Conservation (phyloP, 352 stramenopile genomes). For the Phytophthora pistaciae region DNA sequence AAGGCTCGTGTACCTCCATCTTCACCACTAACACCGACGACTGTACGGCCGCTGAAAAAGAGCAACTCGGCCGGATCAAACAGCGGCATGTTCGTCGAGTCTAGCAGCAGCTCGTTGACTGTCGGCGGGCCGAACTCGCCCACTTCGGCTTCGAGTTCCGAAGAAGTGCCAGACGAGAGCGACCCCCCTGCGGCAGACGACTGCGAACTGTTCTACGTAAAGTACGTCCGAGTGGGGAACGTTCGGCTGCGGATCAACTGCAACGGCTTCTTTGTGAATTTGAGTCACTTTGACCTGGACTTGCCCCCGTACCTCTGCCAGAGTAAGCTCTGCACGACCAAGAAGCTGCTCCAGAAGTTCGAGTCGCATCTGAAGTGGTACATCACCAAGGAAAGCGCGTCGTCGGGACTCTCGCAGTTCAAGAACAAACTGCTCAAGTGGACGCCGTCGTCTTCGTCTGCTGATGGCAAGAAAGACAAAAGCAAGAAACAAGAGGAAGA, state of each 20-base stretch:
- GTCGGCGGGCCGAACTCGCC: constrained; percentile 22
- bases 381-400: constrained; percentile 84
- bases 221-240: constrained; percentile 86
- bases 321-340: constrained; percentile 83
- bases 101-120: constrained; percentile 9
- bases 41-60: constrained; percentile 23
- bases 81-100: constrained; percentile 24
- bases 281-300: constrained; percentile 84
- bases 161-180: constrained; percentile 51
- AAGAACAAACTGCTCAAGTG: constrained; percentile 90
- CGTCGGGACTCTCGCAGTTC: constrained; percentile 84
- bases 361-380: constrained; percentile 87
- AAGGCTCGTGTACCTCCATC: constrained; percentile 22
- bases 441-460: constrained; percentile 51
- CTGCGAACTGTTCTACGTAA: constrained; percentile 88
- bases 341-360: constrained; percentile 86
- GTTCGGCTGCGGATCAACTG: constrained; percentile 84
- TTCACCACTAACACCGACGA: constrained; percentile 12
- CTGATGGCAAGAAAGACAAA: constrained; percentile 71
- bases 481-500: constrained; percentile 67
- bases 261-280: constrained; percentile 88
- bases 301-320: constrained; percentile 83
- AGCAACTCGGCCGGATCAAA: constrained; percentile 26
- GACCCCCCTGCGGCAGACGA: constrained; percentile 56
- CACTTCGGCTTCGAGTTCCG: constrained; percentile 14